Conservation (phyloP, 2,329 filamentous ascomycete species). For the Cryphonectria naterciae region DNA sequence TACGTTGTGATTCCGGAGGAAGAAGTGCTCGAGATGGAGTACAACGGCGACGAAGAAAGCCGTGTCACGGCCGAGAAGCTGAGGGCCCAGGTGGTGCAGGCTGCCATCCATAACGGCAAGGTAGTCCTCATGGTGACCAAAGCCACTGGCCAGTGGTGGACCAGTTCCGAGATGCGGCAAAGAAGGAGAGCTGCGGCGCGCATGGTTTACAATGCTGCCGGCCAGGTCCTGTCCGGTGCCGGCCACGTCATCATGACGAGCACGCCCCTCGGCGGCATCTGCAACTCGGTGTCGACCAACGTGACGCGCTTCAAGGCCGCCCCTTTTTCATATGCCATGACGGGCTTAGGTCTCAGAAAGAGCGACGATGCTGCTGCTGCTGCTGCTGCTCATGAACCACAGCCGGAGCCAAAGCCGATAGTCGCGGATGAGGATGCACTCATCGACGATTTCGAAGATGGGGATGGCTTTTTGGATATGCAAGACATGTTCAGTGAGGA, state of each 20-base stretch:
- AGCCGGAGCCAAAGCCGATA: neutral
- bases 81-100: constrained; percentile 22
- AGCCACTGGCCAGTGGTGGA: constrained; percentile 27
- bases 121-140: constrained; percentile 26
- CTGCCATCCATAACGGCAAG: constrained; percentile 21
- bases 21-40: constrained; percentile 21
- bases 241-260: constrained; percentile 27
- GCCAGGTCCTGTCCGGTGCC: constrained; percentile 20
- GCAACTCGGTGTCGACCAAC: constrained; percentile 22
- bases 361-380: neutral
- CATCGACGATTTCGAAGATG: neutral
- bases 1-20: constrained; percentile 25
- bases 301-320: constrained; percentile 21
- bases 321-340: constrained; percentile 23
- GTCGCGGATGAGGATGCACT: neutral
- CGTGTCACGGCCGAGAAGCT: constrained; percentile 25
- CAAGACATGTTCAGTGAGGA: neutral
- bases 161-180: constrained; percentile 25
- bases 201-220: constrained; percentile 18
- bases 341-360: constrained; percentile 20
- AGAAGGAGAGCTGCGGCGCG: constrained; percentile 23
- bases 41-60: constrained; percentile 25
- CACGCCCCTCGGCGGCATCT: constrained; percentile 25
- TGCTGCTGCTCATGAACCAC: neutral
- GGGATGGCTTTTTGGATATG: neutral